Base-by-base conservation (phyloP, 2,329 filamentous ascomycete genomes). In the Fusarium cyanostomum region DNA sequence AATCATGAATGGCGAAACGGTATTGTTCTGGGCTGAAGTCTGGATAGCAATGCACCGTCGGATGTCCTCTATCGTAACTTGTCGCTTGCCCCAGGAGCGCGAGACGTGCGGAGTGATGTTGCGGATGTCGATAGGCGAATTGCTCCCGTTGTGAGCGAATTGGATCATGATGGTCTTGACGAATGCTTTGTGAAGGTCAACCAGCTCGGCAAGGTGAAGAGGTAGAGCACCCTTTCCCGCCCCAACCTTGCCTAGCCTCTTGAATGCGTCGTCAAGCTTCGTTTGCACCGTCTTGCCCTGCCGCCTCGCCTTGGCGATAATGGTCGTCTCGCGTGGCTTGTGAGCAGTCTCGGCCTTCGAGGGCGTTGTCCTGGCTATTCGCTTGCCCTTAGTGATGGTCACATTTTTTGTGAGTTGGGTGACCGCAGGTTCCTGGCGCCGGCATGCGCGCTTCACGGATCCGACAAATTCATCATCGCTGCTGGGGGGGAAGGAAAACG, bases 81-180 rank as follows among this genome's bases (percentile, higher is more conserved):
- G 82, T 28, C 89, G 83, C 77, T 90, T 92, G 57, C 89, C 89
- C 90, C 90, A 94, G 33, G 88, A 80, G 63, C 86, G 84, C 11
- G 89, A 85, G 35, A 92, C 80, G 54, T 87, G 82, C 9, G 86
- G 86, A 30, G 84, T 81, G 31, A 93, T 80, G 27, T 81, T 78
- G 31, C 82, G 80, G 39, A 92, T 74, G 68, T 92, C 89, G 21
- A 88, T 84, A 0, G 91, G 88, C 0, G 85, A 81, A 42, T 82
- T 79, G 27, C 79, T 78, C 57, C 89, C 88, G 73, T 89, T 86
- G 75, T 94, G 90, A 2, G 88, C 88, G 59, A 87, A 84, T 69
- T 92, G 89, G 9, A 93, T 77, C 0, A 85, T 84, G 21, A 92
- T 78, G 0, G 89, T 87, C 69, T 88, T 88, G 56, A 92, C 80